Evolutionary conservation across 306 rosid species (phyloP), one percentile per base, ranked within the genome.

Genomic region (Inga leiocalycina): DNA sequence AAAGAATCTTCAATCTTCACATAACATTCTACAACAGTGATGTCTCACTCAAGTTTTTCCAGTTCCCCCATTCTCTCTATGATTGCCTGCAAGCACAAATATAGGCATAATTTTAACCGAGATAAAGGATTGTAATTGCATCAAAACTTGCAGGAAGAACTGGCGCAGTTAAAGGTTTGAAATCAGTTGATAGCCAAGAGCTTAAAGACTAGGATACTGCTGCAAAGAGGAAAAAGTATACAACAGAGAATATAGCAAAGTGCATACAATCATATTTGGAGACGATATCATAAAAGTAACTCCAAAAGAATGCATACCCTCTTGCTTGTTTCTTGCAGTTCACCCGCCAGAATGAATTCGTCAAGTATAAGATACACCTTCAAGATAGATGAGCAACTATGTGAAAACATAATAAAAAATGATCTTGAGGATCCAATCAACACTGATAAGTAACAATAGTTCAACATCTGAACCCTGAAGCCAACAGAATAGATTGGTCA

Each of bases 341-440:
- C 91, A 22, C 91, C 91, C 44, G 91, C 91, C 48, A 88, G 91
- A 83, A 88, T 88, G 85, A 88, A 88, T 83, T 88, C 89, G 37
- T 88, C 91, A 51, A 88, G 91, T 85, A 88, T 88, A 77, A 88
- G 91, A 81, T 88, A 88, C 74, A 88, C 91, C 91, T 88, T 85
- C 77, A 88, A 51, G 56, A 49, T 35, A 77, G 24, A 45, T 7
- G 74, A 67, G 69, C 27, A 77, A 80, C 19, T 41, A 54, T 20
- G 73, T 80, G 72, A 88, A 81, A 57, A 75, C 71, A 15, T 65
- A 61, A 57, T 34, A 69, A 82, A 68, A 71, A 80, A 48, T 69
- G 44, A 37, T 56, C 37, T 57, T n/a, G 8, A 39, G 37, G 70
- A 51, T 49, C 61, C 22, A 37, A 10, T 76, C 24, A 37, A 35